A percentile compares a stretch with the other conserved stretches of the same genome.
Conservation (phyloP, 257 asterid genomes). For the Ocimum tenuiflorum region DNA sequence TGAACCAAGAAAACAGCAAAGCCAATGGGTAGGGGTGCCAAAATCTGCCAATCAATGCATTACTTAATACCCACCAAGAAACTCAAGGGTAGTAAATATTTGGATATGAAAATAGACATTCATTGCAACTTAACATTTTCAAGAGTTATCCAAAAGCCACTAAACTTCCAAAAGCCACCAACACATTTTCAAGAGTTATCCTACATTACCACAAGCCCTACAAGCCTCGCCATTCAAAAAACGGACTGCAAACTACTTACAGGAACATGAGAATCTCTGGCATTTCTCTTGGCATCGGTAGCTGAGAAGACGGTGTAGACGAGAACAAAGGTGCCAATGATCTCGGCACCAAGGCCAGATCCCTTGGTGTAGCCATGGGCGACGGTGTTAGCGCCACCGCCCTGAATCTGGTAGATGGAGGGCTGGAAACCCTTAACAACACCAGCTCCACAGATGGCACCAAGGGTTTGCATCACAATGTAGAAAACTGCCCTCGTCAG, state of each 20-base stretch:
- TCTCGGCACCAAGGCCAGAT: conserved; percentile 75
- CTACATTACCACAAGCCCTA: no score
- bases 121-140: no score
- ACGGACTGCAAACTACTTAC: conserved; percentile 33
- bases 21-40: conserved; percentile 84
- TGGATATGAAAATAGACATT: no score
- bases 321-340: conserved; percentile 64
- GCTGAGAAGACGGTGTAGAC: conserved; percentile 83
- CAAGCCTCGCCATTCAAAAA: no score
- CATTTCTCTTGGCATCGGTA: conserved; percentile 84
- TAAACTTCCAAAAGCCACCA: not conserved
- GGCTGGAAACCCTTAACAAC: conserved; percentile 74
- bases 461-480: conserved; percentile 73
- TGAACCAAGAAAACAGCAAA: conserved; percentile 74
- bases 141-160: no score
- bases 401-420: conserved; percentile 33
- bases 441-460: conserved; percentile 79
- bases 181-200: not conserved
- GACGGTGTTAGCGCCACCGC: conserved; percentile 65
- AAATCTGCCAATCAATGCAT: conserved; percentile 29
- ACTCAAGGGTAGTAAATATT: no score
- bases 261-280: conserved; percentile 83
- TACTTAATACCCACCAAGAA: no score
- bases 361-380: conserved; percentile 68
- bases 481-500: conserved; percentile 62